A percentile compares a stretch with the other conserved stretches of the same genome.
Conservation (phyloP, 805 yeast species). For the Lipomyces japonicus region DNA sequence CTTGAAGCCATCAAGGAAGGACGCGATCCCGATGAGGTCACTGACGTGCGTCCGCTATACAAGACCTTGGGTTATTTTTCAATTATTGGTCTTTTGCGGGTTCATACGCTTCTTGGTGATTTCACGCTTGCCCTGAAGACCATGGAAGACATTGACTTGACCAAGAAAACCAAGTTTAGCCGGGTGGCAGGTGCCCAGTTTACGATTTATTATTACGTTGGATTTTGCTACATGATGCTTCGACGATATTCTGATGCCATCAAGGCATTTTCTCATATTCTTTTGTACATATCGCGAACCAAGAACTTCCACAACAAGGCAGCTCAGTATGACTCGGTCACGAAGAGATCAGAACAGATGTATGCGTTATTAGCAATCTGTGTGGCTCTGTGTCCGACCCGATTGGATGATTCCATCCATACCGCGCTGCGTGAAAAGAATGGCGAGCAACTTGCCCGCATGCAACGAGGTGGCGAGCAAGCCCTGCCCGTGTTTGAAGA, state of each 20-base stretch:
- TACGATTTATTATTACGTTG: slow-evolving; percentile 51
- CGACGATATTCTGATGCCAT: slow-evolving; percentile 51
- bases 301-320: slow-evolving; percentile 42
- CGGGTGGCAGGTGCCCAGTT: slow-evolving; percentile 50
- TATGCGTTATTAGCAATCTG: slow-evolving; percentile 48
- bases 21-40: slow-evolving; percentile 37
- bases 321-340: slow-evolving; percentile 47
- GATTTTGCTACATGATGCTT: slow-evolving; percentile 50
- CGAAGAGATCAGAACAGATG: slow-evolving; percentile 51
- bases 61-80: slow-evolving; percentile 49
- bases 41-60: slow-evolving; percentile 45
- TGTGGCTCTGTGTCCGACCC: slow-evolving; percentile 46
- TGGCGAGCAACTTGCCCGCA: slow-evolving; percentile 45
- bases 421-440: slow-evolving; percentile 46
- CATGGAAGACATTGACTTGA: slow-evolving; percentile 46
- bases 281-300: slow-evolving; percentile 47
- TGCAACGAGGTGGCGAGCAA: slow-evolving; percentile 45
- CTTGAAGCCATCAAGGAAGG: slow-evolving; percentile 38
- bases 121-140: slow-evolving; percentile 49
- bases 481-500: slow-evolving; percentile 45
- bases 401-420: slow-evolving; percentile 46
- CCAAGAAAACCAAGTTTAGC: slow-evolving; percentile 47
- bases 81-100: slow-evolving; percentile 48
- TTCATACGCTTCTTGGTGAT: slow-evolving; percentile 50
- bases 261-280: slow-evolving; percentile 47